These are phyloP conservation scores for Tetradesmus lagerheimii DNA, from an alignment of 139 green algal species.

Conservation along the genomic window DNA sequence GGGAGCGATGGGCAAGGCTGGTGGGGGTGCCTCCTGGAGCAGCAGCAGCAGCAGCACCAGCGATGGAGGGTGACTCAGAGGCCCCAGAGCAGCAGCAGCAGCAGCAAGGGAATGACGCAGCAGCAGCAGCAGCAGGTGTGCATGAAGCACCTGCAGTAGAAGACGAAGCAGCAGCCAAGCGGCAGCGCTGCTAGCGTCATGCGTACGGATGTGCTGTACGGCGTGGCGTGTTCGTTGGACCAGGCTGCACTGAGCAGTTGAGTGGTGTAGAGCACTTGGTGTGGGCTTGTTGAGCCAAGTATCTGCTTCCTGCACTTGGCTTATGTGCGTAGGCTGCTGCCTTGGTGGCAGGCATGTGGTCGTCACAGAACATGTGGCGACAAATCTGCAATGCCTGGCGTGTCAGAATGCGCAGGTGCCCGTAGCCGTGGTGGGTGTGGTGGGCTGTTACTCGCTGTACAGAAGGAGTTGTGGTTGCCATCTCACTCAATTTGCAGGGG, in stretches of 20 bases:
- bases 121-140: conserved; percentile 28
- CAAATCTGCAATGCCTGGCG: too few relatives aligned
- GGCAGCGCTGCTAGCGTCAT: neutral
- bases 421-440: too few relatives aligned
- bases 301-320: too few relatives aligned
- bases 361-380: too few relatives aligned
- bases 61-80: neutral
- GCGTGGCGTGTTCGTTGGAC: neutral
- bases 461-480: too few relatives aligned
- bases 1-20: conserved; percentile 39
- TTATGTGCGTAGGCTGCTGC: too few relatives aligned
- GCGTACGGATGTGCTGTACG: neutral
- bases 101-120: neutral
- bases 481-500: too few relatives aligned
- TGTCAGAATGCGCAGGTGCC: too few relatives aligned
- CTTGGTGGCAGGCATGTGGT: too few relatives aligned
- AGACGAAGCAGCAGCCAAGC: conserved; percentile 14
- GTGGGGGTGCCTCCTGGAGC: conserved; percentile 15
- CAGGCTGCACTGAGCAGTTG: neutral
- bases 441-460: too few relatives aligned
- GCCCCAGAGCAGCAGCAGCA: neutral
- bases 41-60: conserved; percentile 28
- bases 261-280: neutral
- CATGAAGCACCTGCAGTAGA: neutral
- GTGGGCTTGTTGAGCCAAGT: too few relatives aligned